A percentile compares a stretch with the other conserved stretches of the same genome.
phyloP scores from a whole-genome alignment of 2,329 filamentous ascomycete species.

The Pseudogymnoascus sp. region DNA sequence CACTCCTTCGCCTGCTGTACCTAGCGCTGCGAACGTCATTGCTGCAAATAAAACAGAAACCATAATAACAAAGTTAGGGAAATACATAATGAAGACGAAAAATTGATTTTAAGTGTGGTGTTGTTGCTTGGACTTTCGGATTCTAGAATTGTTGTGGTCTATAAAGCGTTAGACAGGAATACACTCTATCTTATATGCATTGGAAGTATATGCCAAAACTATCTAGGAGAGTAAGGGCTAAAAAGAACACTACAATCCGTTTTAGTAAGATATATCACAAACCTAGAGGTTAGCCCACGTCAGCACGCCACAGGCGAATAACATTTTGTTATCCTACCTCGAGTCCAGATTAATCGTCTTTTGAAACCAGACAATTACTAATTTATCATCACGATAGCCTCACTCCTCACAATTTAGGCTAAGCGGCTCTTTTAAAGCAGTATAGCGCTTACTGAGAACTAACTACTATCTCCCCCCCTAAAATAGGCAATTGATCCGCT shows the following conservation, averaged over 20 bases:
- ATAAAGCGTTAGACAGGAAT: not conserved
- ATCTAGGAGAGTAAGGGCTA: not conserved
- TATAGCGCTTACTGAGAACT: no score
- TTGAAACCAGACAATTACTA: not conserved
- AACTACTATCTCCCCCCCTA: no score
- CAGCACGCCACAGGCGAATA: not conserved
- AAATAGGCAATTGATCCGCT: no score
- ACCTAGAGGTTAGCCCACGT: not conserved
- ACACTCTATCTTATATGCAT: not conserved
- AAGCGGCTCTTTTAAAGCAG: no score
- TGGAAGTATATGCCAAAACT: not conserved
- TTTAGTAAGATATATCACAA: not conserved
- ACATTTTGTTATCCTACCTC: not conserved
- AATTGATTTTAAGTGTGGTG: not conserved
- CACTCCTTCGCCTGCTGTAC: not conserved
- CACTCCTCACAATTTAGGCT: no score
- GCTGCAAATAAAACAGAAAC: not conserved
- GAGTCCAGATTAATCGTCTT: not conserved
- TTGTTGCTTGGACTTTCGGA: not conserved
- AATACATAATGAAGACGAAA: not conserved
- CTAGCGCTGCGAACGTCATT: not conserved
- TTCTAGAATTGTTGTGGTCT: not conserved
- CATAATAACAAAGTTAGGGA: not conserved
- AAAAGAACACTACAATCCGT: not conserved
- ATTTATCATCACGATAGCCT: no score